Base-by-base conservation (phyloP, 2,329 filamentous ascomycete genomes). In the Colletotrichum sp. region DNA sequence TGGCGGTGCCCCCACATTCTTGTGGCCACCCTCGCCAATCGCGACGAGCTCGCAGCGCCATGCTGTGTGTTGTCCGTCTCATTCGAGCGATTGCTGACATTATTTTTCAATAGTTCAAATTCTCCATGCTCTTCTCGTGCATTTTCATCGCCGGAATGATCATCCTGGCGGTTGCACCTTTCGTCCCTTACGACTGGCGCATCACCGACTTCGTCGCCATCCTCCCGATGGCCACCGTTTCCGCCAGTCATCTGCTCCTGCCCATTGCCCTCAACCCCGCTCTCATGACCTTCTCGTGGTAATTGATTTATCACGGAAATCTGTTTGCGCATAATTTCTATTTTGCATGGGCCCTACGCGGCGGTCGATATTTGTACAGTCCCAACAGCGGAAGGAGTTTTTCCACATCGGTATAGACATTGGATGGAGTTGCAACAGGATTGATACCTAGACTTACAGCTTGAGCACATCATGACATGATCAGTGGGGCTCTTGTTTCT, bases 201-300 rank as follows among this genome's bases (percentile, higher is more conserved):
- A 94, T 94, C 80, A 92, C 87, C 62, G 92, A 94, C 84, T 94
- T 94, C 78, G 93, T 95, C 36, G 94, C 94, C 60, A 95, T 96
- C 78, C 86, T 95, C 66, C 94, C 94, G 69, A 93, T 96, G 91
- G 90, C 92, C 1, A 93, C 92, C 0, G 91, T 95, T n/a, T 87
- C 92, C 1, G 88, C 87, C 2, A 93, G 91, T 72, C 94, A 96
- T 83, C 88, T 95, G 73, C 84, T 96, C 66, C 83, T 96, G 77
- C 94, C 94, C 1, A 88, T 96, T 74, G 94, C 91, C 6, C 85
- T 96, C 65, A 96, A 96, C 83, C 94, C 94, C n/a, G 93, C 93
- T 24, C 86, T 95, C 79, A 95, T 95, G 93, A 94, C 92, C 0
- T 95, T 95, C 83, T 94, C 93, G 12, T 95, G 93, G 91, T 95